Base-by-base conservation (phyloP, 2,329 filamentous ascomycete species). In the Cercospora zeina region DNA sequence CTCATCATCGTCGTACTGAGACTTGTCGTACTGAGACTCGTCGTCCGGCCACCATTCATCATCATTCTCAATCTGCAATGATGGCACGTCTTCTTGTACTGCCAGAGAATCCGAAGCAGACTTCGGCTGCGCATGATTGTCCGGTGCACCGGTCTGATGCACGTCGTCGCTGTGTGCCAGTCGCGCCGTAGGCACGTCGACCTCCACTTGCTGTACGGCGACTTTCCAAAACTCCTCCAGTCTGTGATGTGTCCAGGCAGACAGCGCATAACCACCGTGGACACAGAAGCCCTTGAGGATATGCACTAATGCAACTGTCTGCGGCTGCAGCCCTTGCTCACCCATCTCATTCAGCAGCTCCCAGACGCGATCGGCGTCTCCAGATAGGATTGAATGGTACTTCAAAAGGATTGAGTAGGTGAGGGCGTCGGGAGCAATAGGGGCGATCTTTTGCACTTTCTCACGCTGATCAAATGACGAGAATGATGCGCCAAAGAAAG, bases 341-440 rank as follows among this genome's bases (percentile, higher is more conserved):
- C 84, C 85, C 91, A 97, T 96, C 73, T 97, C 93, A 51, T 86
- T 83, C 21, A 99, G 78, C 49, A 91, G 84, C 54, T 85, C 83
- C 10, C 85, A 84, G 11, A 96, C 86, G 65, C 86, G 86, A 42
- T 85, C 79, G 21, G 97, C 80, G 66, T 96, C 83, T 14, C 93
- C 93, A 3, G 86, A 80, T 16, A 80, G 80, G 19, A 85, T 77
- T 4, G 88, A 87, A 70, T 90, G 89, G 73, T 96, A 84, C 49
- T 88, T 86, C 64, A 97, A 82, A 57, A 97, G 81, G 49, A 95
- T 85, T 53, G 88, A 85, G 73, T 91, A 97, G 0, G 93, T 97
- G 37, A 85, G 83, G 7, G 90, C 79, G 74, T 96, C 85, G 0
- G 93, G 93, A 0, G 84, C 82, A 30, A 93, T 82, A 0, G 85